Percentiles rank a stretch among this genome's conserved stretches.
These are phyloP conservation scores for Stachybotrys elegans DNA, from an alignment of 2,329 filamentous ascomycete genomes.

Conservation along the genomic window DNA sequence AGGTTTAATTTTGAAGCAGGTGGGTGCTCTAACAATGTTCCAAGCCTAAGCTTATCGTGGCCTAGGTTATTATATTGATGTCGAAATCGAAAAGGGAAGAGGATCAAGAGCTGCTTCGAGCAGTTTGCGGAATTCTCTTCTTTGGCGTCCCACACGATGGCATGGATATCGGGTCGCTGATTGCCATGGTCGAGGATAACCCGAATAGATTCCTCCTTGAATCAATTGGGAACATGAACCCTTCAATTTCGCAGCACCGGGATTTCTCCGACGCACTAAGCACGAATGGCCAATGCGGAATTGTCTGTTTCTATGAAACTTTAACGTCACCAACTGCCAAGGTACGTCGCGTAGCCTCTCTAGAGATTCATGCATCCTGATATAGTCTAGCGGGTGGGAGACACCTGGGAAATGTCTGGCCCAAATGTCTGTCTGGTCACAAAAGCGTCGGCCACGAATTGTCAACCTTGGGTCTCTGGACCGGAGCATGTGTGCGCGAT, in stretches of 20 bases:
- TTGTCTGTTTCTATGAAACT: not conserved
- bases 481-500: too few species aligned
- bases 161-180: not conserved
- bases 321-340: not conserved
- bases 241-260: not conserved
- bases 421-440: conserved; percentile 15
- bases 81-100: not conserved
- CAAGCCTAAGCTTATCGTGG: too few species aligned
- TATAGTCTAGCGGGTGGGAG: conserved; percentile 9
- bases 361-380: not conserved
- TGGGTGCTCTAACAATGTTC: not conserved
- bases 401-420: conserved; percentile 16
- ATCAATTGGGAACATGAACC: not conserved
- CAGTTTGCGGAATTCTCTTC: not conserved
- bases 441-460: conserved; percentile 17
- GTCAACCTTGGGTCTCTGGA: conserved; percentile 17
- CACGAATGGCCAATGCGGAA: not conserved
- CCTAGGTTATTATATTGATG: too few species aligned
- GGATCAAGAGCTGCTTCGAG: not conserved
- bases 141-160: not conserved
- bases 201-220: not conserved
- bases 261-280: not conserved
- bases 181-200: not conserved
- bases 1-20: conserved; percentile 7
- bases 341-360: too few species aligned